Evolutionary conservation across 805 yeast genomes (phyloP), one percentile per base, ranked within the genome.

Genomic region (Zygosaccharomyces bailii): DNA sequence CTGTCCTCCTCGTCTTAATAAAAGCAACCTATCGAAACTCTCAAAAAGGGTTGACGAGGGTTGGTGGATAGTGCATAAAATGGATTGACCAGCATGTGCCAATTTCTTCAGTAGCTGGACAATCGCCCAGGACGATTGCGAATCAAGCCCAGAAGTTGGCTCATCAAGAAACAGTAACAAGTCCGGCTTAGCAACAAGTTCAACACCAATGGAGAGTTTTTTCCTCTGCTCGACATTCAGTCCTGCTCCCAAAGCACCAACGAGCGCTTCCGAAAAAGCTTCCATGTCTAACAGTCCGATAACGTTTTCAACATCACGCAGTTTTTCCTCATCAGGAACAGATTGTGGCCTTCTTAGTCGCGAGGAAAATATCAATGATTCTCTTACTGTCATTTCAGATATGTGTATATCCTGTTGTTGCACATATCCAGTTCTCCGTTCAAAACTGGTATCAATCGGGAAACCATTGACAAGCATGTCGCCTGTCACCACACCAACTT

Each of bases 361-460:
- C 3, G 80, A 79, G 19, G 78, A 70, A 52, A 76, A 76, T 25
- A 61, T 61, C 39, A 76, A 60, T 1, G 71, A 72, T 58, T 60
- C 66, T 42, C 65, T 53, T 16, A 60, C 69, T 6, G 63, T 52
- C 51, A 56, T 48, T 45, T 60, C 63, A 8, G 73, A 67, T 50
- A 75, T 65, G 53, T 76, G 80, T 21, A 75, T 52, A 62, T 75
- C 80, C 50, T 75, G 80, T 55, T 76, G 81, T 52, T 76, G 80
- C 23, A 76, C 81, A 52, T 75, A 76, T 40, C 80, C 80, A 6
- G 79, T 76, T 51, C 76, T 62, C 53, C 82, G 70, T 53, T 72
- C 72, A 54, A 78, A 77, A 11, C 80, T 72, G 4, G 61, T 53
- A 53, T 80, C 78, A 30, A 75, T 59, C 4, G 72, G 70, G 18